Evolutionary conservation across 805 yeast species (phyloP).

Genomic region (Saccharomycopsis microspora): DNA sequence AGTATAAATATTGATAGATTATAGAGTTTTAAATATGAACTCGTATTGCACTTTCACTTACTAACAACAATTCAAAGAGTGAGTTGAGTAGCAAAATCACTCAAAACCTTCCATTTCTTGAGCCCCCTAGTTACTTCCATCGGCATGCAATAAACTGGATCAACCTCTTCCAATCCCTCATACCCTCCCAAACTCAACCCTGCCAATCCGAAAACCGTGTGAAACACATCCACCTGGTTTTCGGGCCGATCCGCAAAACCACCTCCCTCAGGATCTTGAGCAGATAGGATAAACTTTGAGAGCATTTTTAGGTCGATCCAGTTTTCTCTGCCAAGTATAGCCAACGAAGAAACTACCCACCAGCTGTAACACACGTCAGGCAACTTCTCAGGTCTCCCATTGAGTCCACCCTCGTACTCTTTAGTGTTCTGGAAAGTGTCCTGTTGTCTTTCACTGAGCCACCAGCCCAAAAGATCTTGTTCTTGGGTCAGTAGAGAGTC

Average conservation of each 20-base stretch:
- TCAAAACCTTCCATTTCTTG: conserved; percentile 9
- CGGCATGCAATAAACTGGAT: conserved; percentile 87
- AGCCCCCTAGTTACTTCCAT: conserved; percentile 24
- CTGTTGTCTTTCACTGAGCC: conserved; percentile 89
- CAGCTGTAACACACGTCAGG: conserved; percentile 98
- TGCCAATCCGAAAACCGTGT: conserved; percentile 82
- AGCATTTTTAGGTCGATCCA: conserved; percentile 70
- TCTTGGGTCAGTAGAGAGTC: conserved; percentile 29
- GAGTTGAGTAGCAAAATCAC: no score
- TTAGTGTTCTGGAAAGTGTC: conserved; percentile 22
- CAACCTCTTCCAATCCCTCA: conserved; percentile 40
- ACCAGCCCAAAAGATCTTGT: conserved; percentile 50
- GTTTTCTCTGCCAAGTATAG: conserved; percentile 51
- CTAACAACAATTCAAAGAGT: no score
- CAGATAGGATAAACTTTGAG: conserved; percentile 51
- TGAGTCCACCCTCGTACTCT: conserved; percentile 67
- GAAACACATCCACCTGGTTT: conserved; percentile 87
- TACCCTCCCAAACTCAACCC: conserved; percentile 72
- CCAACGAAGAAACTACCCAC: conserved; percentile 85
- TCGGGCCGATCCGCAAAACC: conserved; percentile 91
- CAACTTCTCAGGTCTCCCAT: conserved; percentile 90
- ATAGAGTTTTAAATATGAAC: no score
- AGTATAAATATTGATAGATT: no score
- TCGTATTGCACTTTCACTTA: no score
- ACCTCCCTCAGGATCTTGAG: conserved; percentile 73